phyloP scores from a whole-genome alignment of 1,284 basidiomycete species.

The Trichosporon coremiiforme region DNA sequence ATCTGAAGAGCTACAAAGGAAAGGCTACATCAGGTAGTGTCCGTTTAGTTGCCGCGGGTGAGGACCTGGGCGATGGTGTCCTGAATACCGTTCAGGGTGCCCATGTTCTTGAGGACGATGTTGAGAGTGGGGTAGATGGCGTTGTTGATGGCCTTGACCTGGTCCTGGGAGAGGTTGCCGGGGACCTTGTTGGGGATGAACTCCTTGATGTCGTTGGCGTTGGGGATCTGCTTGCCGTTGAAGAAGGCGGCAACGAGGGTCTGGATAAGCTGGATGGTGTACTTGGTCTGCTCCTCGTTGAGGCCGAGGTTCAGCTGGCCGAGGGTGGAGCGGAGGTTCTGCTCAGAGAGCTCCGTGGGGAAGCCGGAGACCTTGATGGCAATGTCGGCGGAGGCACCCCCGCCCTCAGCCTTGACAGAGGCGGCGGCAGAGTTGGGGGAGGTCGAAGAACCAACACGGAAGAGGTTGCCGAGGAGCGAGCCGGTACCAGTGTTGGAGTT shows the following conservation, averaged over 20 bases:
- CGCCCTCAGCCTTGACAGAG: slow-evolving; percentile 1
- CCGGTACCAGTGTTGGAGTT: neutral
- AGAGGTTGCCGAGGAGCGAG: slow-evolving; percentile 11
- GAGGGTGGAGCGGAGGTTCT: neutral
- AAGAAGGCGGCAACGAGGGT: neutral
- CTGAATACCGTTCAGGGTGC: neutral
- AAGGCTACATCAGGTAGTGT: neutral
- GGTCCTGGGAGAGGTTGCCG: slow-evolving; percentile 8
- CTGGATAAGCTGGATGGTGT: slow-evolving; percentile 12
- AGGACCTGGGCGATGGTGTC: neutral
- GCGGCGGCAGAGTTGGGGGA: neutral
- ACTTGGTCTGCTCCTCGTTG: slow-evolving; percentile 3
- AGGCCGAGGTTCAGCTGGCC: neutral
- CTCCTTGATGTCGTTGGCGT: neutral
- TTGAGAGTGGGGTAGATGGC: slow-evolving; percentile 10
- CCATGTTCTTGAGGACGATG: neutral
- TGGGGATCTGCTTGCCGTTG: neutral
- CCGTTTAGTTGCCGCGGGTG: neutral
- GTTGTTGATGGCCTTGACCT: neutral
- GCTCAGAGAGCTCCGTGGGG: neutral
- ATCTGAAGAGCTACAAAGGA: slow-evolving; percentile 1
- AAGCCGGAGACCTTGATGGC: neutral
- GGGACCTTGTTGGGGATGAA: neutral
- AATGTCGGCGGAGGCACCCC: neutral
- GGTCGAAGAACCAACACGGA: neutral